These are phyloP conservation scores for Cyberlindnera sargentensis DNA, from an alignment of 805 yeast species.

Conservation along the genomic window DNA sequence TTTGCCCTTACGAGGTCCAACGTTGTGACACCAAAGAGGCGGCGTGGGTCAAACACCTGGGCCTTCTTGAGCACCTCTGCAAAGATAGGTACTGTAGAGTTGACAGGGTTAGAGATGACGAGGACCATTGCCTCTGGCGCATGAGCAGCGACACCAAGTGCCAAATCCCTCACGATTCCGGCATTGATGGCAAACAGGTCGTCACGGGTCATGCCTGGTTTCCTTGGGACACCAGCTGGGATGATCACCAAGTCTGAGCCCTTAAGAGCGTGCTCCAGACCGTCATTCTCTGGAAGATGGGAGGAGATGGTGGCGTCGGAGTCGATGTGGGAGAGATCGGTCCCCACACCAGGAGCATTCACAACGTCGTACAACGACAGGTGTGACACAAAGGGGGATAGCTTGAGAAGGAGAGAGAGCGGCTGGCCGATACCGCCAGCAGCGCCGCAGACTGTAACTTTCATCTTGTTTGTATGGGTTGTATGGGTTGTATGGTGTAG, in stretches of 20 bases:
- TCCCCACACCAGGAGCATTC: slow-evolving; percentile 76
- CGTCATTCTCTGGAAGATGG: slow-evolving; percentile 59
- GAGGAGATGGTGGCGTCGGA: slow-evolving; percentile 62
- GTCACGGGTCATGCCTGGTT: slow-evolving; percentile 86
- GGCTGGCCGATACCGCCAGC: slow-evolving; percentile 84
- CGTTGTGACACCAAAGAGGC: slow-evolving; percentile 78
- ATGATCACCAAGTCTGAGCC: slow-evolving; percentile 83
- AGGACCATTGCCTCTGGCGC: slow-evolving; percentile 62
- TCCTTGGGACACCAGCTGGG: slow-evolving; percentile 88
- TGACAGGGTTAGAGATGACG: slow-evolving; percentile 76
- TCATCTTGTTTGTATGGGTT: slow-evolving; percentile 23
- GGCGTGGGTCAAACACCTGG: slow-evolving; percentile 70
- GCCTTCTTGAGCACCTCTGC: slow-evolving; percentile 68
- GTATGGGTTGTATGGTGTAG: neutral
- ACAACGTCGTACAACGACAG: slow-evolving; percentile 67
- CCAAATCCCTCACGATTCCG: slow-evolving; percentile 71
- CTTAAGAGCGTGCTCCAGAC: slow-evolving; percentile 60
- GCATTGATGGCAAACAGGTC: slow-evolving; percentile 82
- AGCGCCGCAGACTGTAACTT: slow-evolving; percentile 77
- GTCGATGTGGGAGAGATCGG: slow-evolving; percentile 74
- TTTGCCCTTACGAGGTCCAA: slow-evolving; percentile 73
- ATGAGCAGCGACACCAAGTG: slow-evolving; percentile 57
- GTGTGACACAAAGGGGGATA: slow-evolving; percentile 64
- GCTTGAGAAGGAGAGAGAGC: slow-evolving; percentile 56
- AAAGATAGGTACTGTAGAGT: slow-evolving; percentile 79